phyloP scores from a whole-genome alignment of 495 filamentous ascomycete species.

The Lasiosphaeria ovina region DNA sequence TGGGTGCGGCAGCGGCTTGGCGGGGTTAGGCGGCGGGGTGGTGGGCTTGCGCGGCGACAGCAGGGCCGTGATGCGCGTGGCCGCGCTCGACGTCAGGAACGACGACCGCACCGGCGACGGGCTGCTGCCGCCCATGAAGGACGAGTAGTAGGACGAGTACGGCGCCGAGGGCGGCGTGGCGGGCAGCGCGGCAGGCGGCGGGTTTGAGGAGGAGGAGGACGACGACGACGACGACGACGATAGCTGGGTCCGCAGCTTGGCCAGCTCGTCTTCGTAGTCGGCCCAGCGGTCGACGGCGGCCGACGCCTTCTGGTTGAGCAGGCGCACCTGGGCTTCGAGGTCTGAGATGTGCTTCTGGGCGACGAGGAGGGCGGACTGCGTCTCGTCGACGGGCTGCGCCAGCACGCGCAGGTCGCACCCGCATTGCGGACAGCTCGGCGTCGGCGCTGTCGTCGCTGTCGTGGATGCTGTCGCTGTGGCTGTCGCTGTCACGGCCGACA shows the following conservation, averaged over 20 bases:
- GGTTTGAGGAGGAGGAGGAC: background rate
- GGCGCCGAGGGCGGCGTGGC: conserved; percentile 21
- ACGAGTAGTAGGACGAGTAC: conserved; percentile 25
- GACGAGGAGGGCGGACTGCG: conserved; percentile 49
- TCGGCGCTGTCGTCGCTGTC: background rate
- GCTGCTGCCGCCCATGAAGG: conserved; percentile 24
- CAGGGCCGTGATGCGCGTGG: background rate
- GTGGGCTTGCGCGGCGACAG: background rate
- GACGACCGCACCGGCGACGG: background rate
- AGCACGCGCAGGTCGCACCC: conserved; percentile 32
- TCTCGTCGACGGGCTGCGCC: conserved; percentile 40
- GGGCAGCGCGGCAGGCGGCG: conserved; percentile 17
- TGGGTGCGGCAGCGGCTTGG: background rate
- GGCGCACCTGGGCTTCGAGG: conserved; percentile 72
- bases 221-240: conserved; percentile 10
- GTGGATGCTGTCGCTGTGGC: background rate
- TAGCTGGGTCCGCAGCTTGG: conserved; percentile 55
- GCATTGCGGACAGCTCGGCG: conserved; percentile 39
- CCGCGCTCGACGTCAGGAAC: background rate
- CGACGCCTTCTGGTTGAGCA: conserved; percentile 73
- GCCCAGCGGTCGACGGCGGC: conserved; percentile 78
- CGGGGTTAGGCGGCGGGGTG: background rate
- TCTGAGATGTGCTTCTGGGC: conserved; percentile 73
- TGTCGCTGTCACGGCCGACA: too few relatives aligned
- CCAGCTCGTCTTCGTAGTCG: conserved; percentile 92